Conservation (phyloP, 2,329 filamentous ascomycete species). For the Penicillium sp. region DNA sequence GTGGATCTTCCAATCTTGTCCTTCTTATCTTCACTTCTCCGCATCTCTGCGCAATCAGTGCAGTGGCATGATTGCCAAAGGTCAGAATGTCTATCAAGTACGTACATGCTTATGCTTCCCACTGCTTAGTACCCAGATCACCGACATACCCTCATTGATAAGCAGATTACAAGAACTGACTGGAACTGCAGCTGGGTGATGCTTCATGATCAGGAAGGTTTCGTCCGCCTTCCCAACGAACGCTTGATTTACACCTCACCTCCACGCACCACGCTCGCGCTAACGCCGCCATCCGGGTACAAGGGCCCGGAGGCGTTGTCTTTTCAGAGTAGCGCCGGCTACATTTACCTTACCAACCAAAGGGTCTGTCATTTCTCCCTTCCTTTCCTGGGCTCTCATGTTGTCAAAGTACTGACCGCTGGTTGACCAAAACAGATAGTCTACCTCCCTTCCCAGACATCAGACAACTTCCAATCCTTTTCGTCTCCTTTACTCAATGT, state of each 20-base stretch:
- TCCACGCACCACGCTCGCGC: slow-evolving; percentile 71
- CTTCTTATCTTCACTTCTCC: not conserved
- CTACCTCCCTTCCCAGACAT: slow-evolving; percentile 74
- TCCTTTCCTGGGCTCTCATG: not conserved
- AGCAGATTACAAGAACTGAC: not conserved
- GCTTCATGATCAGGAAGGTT: slow-evolving; percentile 70
- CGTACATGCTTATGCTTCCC: slow-evolving; percentile 16
- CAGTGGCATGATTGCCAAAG: slow-evolving; percentile 6
- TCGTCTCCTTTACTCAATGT: slow-evolving; percentile 84
- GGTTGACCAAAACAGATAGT: slow-evolving; percentile 63
- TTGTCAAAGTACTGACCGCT: not conserved
- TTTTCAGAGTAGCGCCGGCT: slow-evolving; percentile 71
- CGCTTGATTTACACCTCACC: slow-evolving; percentile 77
- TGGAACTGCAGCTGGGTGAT: slow-evolving; percentile 76
- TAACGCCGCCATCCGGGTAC: slow-evolving; percentile 69
- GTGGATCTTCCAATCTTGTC: not conserved
- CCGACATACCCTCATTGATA: slow-evolving; percentile 3
- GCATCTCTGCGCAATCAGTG: not conserved
- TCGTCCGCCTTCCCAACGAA: slow-evolving; percentile 83
- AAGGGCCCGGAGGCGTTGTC: slow-evolving; percentile 64
- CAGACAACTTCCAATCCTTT: slow-evolving; percentile 75
- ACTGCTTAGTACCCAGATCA: not conserved
- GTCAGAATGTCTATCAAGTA: slow-evolving; percentile 45
- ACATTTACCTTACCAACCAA: slow-evolving; percentile 80
- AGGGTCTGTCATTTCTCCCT: slow-evolving; percentile 57